phyloP scores from a whole-genome alignment of 2,329 filamentous ascomycete species.

The Verticillium nubilum region DNA sequence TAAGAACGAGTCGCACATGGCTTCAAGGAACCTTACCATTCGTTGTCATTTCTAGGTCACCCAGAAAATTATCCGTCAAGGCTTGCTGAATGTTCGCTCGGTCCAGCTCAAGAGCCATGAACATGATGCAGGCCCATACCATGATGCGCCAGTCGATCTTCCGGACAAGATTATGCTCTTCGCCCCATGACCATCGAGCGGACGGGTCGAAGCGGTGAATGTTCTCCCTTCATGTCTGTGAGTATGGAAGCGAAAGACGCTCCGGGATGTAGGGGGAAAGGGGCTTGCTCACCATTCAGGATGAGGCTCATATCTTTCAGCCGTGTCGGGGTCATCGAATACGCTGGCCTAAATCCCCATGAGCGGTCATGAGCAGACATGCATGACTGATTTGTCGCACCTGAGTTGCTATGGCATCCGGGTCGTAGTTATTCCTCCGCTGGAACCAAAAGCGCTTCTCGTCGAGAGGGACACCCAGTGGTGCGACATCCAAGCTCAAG shows the following conservation, averaged over 20 bases:
- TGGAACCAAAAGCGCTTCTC: conserved; percentile 28
- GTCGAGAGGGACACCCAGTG: conserved; percentile 16
- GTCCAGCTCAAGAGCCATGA: conserved; percentile 42
- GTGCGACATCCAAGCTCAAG: conserved; percentile 14
- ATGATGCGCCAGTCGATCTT: conserved; percentile 32
- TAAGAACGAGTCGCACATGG: neutral
- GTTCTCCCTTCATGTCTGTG: conserved; percentile 23
- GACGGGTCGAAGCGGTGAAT: conserved; percentile 41
- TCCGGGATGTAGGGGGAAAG: neutral
- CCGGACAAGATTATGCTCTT: conserved; percentile 30
- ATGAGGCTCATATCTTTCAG: conserved; percentile 27
- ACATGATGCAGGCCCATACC: conserved; percentile 40
- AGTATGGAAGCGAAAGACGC: neutral
- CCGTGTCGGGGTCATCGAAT: conserved; percentile 30
- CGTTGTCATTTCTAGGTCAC: conserved; percentile 31
- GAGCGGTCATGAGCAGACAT: neutral
- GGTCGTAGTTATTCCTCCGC: conserved; percentile 16
- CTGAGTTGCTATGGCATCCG: conserved; percentile 28
- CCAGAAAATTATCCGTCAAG: conserved; percentile 34
- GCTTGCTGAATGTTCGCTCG: conserved; percentile 37
- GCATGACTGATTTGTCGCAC: neutral
- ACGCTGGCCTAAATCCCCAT: conserved; percentile 20
- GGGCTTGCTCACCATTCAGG: conserved; percentile 12
- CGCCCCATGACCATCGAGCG: conserved; percentile 34
- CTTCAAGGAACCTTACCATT: conserved; percentile 25